Percentiles rank a stretch among this genome's conserved stretches.
phyloP scores from a whole-genome alignment of 2,329 filamentous ascomycete genomes.

The Epichloe uncinata region DNA sequence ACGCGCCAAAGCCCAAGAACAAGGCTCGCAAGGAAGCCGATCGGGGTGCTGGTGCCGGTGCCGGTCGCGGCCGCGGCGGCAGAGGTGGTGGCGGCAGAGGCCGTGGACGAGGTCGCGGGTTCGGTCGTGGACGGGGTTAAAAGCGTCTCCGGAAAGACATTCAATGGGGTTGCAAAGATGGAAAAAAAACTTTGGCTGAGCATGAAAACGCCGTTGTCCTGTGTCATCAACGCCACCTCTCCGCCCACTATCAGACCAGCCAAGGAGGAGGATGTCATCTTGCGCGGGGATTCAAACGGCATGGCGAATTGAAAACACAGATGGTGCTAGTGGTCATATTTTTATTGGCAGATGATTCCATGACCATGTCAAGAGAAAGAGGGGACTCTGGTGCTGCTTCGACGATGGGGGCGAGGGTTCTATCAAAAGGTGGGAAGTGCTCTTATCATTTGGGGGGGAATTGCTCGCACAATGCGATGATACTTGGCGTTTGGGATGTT shows the following conservation, averaged over 20 bases:
- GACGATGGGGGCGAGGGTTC: not conserved
- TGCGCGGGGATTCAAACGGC: too few relatives aligned
- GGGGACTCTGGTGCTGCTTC: not conserved
- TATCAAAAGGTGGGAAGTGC: slow-evolving; percentile 6
- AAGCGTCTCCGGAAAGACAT: not conserved
- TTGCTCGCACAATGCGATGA: slow-evolving; percentile 11
- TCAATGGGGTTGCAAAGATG: not conserved
- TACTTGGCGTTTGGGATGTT: slow-evolving; percentile 24
- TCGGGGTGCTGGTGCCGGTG: slow-evolving; percentile 39
- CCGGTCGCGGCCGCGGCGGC: slow-evolving; percentile 38
- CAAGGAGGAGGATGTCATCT: not conserved
- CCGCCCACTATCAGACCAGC: not conserved
- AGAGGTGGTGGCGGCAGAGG: slow-evolving; percentile 39
- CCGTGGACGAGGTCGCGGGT: slow-evolving; percentile 24
- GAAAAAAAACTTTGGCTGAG: not conserved
- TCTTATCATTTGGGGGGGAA: slow-evolving; percentile 1
- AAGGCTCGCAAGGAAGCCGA: slow-evolving; percentile 90
- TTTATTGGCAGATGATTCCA: not conserved
- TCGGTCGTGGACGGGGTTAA: slow-evolving; percentile 6
- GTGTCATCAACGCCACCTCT: not conserved
- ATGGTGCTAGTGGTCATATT: not conserved
- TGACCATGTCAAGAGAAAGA: not conserved
- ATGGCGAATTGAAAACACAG: not conserved
- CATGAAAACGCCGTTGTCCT: not conserved
- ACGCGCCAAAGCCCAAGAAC: slow-evolving; percentile 97